Evolutionary conservation across 2,329 filamentous ascomycete species (phyloP).

Genomic region (Penicillium concentricum): DNA sequence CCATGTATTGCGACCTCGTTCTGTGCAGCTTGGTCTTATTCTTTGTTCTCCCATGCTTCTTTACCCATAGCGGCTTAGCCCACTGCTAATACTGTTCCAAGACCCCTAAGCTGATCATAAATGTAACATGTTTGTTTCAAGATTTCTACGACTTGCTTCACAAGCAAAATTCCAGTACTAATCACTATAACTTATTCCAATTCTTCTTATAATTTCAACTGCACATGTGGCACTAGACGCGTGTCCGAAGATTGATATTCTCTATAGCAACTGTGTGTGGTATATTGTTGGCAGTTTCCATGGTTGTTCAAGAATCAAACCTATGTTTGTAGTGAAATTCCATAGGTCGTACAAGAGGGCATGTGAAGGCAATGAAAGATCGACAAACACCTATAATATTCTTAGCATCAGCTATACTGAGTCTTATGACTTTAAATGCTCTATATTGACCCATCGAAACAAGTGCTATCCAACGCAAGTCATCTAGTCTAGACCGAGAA

Average conservation of each 20-base stretch:
- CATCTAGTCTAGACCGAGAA: background rate
- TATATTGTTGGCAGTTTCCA: background rate
- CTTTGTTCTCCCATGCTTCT: background rate
- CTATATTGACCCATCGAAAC: background rate
- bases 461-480: background rate
- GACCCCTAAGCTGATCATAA: no score
- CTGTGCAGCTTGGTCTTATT: background rate
- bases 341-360: background rate
- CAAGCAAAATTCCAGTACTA: no score
- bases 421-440: background rate
- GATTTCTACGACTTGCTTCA: background rate
- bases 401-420: background rate
- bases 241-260: background rate
- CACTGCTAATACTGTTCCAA: no score
- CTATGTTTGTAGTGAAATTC: background rate
- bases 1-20: background rate
- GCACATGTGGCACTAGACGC: background rate
- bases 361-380: background rate
- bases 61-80: background rate
- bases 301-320: no score
- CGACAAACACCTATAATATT: background rate
- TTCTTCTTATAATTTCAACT: no score
- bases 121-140: no score
- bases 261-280: no score
- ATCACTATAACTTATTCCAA: no score